Base-by-base conservation (phyloP, 139 green algal genomes). In the Marvania coccoides region DNA sequence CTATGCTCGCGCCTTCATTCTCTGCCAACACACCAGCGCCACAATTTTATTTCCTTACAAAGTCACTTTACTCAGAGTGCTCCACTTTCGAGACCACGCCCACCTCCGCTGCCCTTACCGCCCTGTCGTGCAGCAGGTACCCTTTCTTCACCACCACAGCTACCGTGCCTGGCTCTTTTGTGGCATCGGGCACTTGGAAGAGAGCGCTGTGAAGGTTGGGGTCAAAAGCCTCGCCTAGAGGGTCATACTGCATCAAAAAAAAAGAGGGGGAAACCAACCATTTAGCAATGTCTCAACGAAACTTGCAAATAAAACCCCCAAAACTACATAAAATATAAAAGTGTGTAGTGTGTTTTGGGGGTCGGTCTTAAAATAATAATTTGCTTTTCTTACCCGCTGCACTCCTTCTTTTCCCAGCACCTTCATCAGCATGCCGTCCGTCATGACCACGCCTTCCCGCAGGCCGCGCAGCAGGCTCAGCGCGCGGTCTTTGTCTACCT, bases 181-280 rank as follows among this genome's bases (percentile, higher is more conserved):
- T 74, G 2, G 84, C 55, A 56, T 94, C 85, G 0, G 87, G 84
- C 38, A 96, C 63, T 47, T 97, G 79, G 54, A 97, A 97, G 40
- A 96, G 77, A 3, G 93, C 93, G 31, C 81, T 88, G 76, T 97
- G 92, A 9, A 85, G 38, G 77, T 98, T 95, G n/a, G 93, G 93
- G 77, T 98, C 89, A 74, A 98, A 98, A 6, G 65, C 33, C 31
- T 97, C 74, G 5, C 77, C 82, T n/a, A 87, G 4, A 0, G 90
- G 85, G 65, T 89, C 75, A 64, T 82, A 92, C 38, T 73, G 67
- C 60, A 84, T 76, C 14, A 95, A n/a, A n/a, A n/a, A n/a, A n/a
- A n/a, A n/a, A n/a, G 7, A 62, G 12, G 6, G n/a, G 39, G 12
- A 39, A 9, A 56, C 24, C 14, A 23, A 58, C 37, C 38, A 57